Conservation (phyloP, 352 stramenopile genomes). For the Phytopythium aichiense region DNA sequence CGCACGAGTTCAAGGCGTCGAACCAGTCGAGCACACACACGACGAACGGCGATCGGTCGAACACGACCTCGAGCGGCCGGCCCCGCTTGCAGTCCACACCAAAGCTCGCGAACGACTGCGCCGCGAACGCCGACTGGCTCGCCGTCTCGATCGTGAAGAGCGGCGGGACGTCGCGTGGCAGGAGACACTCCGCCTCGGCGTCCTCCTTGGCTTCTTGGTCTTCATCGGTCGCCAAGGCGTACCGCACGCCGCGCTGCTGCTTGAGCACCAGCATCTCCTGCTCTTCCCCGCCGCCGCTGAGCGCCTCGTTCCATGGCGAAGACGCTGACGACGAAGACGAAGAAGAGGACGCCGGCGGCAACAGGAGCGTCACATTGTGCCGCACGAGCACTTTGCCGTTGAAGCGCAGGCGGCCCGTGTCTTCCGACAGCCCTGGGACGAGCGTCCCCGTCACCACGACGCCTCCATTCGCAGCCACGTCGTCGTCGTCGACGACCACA, state of each 20-base stretch:
- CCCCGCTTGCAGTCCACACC: conserved; percentile 14
- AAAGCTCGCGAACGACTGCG: conserved; percentile 22
- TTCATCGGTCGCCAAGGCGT: conserved; percentile 1
- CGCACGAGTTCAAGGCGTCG: conserved; percentile 7
- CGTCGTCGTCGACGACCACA: not conserved
- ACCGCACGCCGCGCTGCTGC: conserved; percentile 36
- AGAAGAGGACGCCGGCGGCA: not conserved
- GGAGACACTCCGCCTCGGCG: conserved; percentile 20
- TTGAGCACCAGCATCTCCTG: conserved; percentile 17
- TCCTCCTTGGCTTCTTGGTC: conserved; percentile 6
- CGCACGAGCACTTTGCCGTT: conserved; percentile 26
- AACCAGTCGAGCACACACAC: conserved; percentile 32
- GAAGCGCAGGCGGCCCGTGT: conserved; percentile 34
- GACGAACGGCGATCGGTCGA: conserved; percentile 25
- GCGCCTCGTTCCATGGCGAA: conserved; percentile 1
- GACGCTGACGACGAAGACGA: not conserved
- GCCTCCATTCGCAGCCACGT: not conserved
- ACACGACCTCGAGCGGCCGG: conserved; percentile 32
- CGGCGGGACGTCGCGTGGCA: conserved; percentile 27
- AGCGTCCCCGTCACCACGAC: conserved; percentile 20
- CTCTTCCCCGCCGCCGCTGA: conserved; percentile 16
- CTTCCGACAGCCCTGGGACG: conserved; percentile 26
- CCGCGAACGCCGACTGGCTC: conserved; percentile 23
- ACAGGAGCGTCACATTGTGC: not conserved
- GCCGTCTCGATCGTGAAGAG: conserved; percentile 32